These are phyloP conservation scores for Sordariomycetes sp. DNA, from an alignment of 2,329 filamentous ascomycete species.

Conservation along the genomic window DNA sequence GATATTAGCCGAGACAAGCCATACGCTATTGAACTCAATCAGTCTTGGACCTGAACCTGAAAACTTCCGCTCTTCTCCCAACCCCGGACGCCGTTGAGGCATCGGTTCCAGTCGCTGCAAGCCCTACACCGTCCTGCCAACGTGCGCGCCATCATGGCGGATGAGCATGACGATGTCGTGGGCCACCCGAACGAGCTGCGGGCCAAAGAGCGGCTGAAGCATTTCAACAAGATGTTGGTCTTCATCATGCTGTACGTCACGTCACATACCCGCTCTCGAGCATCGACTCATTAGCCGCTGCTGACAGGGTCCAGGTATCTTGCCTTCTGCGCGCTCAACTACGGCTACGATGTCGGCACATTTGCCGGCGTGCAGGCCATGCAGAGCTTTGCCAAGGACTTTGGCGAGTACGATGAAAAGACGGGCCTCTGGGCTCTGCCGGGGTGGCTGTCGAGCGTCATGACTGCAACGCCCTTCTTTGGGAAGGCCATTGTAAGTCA, in stretches of 20 bases:
- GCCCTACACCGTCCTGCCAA: too few relatives aligned
- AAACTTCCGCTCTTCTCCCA: too few relatives aligned
- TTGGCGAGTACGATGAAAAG: not conserved
- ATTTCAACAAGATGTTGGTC: constrained; percentile 3
- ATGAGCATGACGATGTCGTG: not conserved
- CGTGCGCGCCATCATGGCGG: too few relatives aligned
- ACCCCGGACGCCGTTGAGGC: too few relatives aligned
- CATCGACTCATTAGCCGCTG: too few relatives aligned
- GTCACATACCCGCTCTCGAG: not conserved
- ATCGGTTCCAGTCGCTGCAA: too few relatives aligned
- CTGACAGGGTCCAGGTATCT: not conserved
- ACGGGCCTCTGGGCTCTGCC: constrained; percentile 1
- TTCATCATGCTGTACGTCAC: constrained; percentile 2
- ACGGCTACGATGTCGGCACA: constrained; percentile 3
- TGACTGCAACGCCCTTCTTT: constrained; percentile 3
- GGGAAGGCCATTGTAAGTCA: constrained; percentile 1
- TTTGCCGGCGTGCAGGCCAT: constrained; percentile 3
- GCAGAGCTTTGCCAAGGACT: constrained; percentile 1
- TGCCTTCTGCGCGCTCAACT: constrained; percentile 3
- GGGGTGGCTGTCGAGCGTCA: constrained; percentile 2
- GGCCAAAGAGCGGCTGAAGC: not conserved
- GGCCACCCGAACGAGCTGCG: not conserved
- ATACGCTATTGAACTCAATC: too few relatives aligned
- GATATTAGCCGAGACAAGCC: too few relatives aligned
- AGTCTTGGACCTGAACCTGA: too few relatives aligned